These are phyloP conservation scores for Rhizoctonia solani DNA, from an alignment of 1,284 basidiomycete genomes.

Conservation along the genomic window DNA sequence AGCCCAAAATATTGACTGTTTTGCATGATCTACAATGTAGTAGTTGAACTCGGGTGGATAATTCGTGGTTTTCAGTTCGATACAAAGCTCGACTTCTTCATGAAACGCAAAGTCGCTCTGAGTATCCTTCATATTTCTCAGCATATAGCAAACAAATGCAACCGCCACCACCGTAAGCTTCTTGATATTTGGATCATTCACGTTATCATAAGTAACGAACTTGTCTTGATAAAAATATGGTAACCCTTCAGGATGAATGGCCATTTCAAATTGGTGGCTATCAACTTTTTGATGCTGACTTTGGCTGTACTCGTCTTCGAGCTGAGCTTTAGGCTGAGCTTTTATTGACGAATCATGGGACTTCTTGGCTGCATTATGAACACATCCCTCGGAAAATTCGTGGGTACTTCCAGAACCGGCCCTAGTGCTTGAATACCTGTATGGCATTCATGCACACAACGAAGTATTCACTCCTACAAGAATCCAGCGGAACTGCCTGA, in stretches of 20 bases:
- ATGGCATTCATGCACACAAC: not conserved
- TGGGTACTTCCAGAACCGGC: not conserved
- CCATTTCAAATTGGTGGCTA: not conserved
- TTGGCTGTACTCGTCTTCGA: not conserved
- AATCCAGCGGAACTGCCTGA: not conserved
- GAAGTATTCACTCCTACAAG: no score
- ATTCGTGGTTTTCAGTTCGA: slow-evolving; percentile 1
- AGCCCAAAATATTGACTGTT: slow-evolving; percentile 31
- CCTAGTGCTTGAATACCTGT: not conserved
- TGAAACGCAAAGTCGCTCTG: not conserved
- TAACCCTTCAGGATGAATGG: slow-evolving; percentile 18
- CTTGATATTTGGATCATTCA: not conserved
- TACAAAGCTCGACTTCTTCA: slow-evolving; percentile 10
- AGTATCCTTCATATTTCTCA: not conserved
- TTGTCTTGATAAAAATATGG: slow-evolving; percentile 19
- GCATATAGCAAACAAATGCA: not conserved
- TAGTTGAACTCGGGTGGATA: slow-evolving; percentile 30
- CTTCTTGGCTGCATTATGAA: not conserved
- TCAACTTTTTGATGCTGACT: not conserved
- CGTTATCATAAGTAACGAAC: slow-evolving; percentile 17
- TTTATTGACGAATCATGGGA: not conserved
- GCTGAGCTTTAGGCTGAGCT: not conserved
- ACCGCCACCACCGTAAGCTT: not conserved
- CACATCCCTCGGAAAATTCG: not conserved
- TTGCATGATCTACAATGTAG: slow-evolving; percentile 33